Conservation (phyloP, 148 eudicot genomes). For the Rhododendron simsii region DNA sequence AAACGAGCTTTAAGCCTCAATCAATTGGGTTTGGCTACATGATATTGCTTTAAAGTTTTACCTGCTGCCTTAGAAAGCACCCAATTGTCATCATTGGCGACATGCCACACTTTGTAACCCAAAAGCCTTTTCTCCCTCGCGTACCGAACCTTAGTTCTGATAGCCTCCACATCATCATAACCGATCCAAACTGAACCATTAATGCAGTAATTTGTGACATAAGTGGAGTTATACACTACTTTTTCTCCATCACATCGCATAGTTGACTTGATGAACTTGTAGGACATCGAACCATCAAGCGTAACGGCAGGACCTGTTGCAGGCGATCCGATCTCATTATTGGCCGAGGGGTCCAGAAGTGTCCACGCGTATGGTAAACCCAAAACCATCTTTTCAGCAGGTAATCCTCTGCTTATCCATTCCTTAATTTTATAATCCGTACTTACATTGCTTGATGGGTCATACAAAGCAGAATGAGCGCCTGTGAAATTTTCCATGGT, state of each 20-base stretch:
- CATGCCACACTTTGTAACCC: constrained; percentile 38
- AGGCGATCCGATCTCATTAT: constrained; percentile 25
- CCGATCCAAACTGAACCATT: constrained; percentile 36
- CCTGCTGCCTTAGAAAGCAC: constrained; percentile 33
- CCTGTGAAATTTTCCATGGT: constrained; percentile 19
- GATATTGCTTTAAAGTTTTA: not conserved
- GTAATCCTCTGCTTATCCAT: constrained; percentile 36
- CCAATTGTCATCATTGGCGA: constrained; percentile 37
- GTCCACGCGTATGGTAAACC: constrained; percentile 43
- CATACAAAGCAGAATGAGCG: constrained; percentile 38
- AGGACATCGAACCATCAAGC: constrained; percentile 32
- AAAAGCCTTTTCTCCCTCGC: constrained; percentile 38
- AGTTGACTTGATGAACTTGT: constrained; percentile 20
- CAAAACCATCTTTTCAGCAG: constrained; percentile 24
- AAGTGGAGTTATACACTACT: constrained; percentile 26
- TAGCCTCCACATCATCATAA: constrained; percentile 39
- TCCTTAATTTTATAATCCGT: constrained; percentile 34
- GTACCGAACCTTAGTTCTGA: constrained; percentile 41
- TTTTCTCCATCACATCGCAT: constrained; percentile 13
- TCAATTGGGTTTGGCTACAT: not conserved
- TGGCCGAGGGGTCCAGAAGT: constrained; percentile 19
- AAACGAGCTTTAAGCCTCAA: not conserved
- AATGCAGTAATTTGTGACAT: constrained; percentile 28
- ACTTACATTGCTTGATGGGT: constrained; percentile 29
- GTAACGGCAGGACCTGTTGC: constrained; percentile 30